Evolutionary conservation across 805 yeast genomes (phyloP).

Genomic region (Metschnikowia lochheadii): DNA sequence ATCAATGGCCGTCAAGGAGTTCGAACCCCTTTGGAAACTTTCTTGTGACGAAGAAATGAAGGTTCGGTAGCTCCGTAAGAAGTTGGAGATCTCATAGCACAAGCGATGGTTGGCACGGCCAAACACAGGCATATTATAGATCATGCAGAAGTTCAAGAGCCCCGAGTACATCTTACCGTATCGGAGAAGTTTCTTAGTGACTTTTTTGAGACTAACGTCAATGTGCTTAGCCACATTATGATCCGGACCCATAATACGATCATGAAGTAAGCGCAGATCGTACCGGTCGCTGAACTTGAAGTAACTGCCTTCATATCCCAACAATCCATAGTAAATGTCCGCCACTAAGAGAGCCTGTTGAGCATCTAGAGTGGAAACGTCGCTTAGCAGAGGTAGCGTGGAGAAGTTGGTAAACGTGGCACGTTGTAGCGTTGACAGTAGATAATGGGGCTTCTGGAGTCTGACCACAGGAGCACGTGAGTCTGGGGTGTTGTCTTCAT

Average conservation of each 20-base stretch:
- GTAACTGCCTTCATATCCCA: constrained; percentile 76
- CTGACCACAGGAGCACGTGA: constrained; percentile 1
- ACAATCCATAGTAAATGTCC: constrained; percentile 64
- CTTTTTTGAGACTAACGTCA: constrained; percentile 68
- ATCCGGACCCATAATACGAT: constrained; percentile 64
- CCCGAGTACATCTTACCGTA: constrained; percentile 62
- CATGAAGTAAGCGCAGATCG: constrained; percentile 40
- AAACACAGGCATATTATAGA: constrained; percentile 48
- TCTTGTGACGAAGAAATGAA: constrained; percentile 46
- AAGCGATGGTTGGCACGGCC: constrained; percentile 77
- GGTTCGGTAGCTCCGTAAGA: constrained; percentile 24
- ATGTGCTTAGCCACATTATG: constrained; percentile 66
- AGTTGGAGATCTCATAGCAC: constrained; percentile 50
- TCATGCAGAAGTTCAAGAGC: constrained; percentile 55
- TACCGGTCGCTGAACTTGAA: constrained; percentile 64
- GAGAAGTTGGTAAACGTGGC: neutral
- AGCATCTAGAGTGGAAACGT: constrained; percentile 42
- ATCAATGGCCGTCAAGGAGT: constrained; percentile 59
- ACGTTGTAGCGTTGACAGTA: constrained; percentile 2
- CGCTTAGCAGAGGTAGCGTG: constrained; percentile 15
- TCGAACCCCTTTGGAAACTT: constrained; percentile 47
- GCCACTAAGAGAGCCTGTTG: constrained; percentile 72
- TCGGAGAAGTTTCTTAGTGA: constrained; percentile 56
- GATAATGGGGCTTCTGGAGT: constrained; percentile 6
- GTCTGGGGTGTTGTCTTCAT: constrained; percentile 1